Evolutionary conservation across 1,139 yeast genomes (phyloP).

Genomic region (Candida sojae): DNA sequence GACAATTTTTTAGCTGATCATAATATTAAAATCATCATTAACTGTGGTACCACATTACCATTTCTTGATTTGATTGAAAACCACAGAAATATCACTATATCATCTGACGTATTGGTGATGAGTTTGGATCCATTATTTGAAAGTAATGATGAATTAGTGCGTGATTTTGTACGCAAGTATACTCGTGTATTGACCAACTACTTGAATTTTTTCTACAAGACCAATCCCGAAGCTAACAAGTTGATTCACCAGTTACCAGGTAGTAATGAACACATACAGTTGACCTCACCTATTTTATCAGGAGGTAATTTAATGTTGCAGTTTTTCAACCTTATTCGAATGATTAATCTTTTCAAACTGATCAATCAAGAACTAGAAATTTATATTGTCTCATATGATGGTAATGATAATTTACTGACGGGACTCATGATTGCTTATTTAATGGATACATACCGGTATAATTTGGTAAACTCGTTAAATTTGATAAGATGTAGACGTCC

Average conservation of each 20-base stretch:
- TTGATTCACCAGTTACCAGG: constrained; percentile 36
- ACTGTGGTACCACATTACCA: constrained; percentile 38
- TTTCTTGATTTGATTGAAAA: constrained; percentile 26
- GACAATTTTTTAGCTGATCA: constrained; percentile 20
- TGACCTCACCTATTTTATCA: constrained; percentile 39
- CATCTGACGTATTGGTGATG: constrained; percentile 42
- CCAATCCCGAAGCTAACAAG: constrained; percentile 29
- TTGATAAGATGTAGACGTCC: constrained; percentile 20
- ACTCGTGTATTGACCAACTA: constrained; percentile 43
- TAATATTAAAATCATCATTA: constrained; percentile 42
- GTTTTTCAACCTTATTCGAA: constrained; percentile 39
- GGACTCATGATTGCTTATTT: constrained; percentile 39
- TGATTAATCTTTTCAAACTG: constrained; percentile 36
- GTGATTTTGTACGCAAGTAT: constrained; percentile 29
- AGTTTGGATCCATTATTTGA: constrained; percentile 42
- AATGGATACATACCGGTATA: constrained; percentile 45
- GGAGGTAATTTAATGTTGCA: constrained; percentile 40
- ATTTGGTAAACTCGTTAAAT: constrained; percentile 31
- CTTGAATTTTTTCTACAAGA: constrained; percentile 36
- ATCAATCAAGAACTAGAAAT: constrained; percentile 37
- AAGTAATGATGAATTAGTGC: constrained; percentile 19
- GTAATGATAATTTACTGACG: constrained; percentile 30
- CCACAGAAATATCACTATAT: constrained; percentile 26
- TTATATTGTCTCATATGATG: constrained; percentile 38
- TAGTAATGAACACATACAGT: constrained; percentile 22